A percentile compares a stretch with the other conserved stretches of the same genome.
These are phyloP conservation scores for Nematodospora valgi DNA, from an alignment of 805 yeast species.

Conservation along the genomic window DNA sequence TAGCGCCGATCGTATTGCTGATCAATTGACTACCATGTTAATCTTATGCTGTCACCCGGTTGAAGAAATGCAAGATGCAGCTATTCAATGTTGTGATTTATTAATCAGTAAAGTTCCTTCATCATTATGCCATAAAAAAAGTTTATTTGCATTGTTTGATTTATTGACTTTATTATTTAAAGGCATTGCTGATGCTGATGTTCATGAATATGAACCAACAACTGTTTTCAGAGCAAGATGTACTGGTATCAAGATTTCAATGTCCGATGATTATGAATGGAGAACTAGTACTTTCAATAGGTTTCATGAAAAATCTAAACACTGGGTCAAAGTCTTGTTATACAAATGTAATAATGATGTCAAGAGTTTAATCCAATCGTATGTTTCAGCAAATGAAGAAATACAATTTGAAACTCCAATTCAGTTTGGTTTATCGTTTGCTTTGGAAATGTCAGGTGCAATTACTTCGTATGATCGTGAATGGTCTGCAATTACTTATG, in stretches of 20 bases:
- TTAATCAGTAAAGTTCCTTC: slow-evolving; percentile 70
- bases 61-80: slow-evolving; percentile 69
- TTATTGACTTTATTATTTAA: slow-evolving; percentile 72
- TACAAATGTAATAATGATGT: slow-evolving; percentile 65
- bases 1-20: slow-evolving; percentile 53
- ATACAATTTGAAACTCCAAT: slow-evolving; percentile 28
- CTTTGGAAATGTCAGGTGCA: slow-evolving; percentile 81
- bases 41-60: slow-evolving; percentile 77
- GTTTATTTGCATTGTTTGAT: slow-evolving; percentile 79
- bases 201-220: slow-evolving; percentile 82
- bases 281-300: slow-evolving; percentile 63
- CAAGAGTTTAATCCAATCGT: slow-evolving; percentile 74
- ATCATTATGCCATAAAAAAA: slow-evolving; percentile 66
- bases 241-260: slow-evolving; percentile 48
- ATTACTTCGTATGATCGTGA: slow-evolving; percentile 68
- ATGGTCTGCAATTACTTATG: slow-evolving; percentile 44
- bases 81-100: slow-evolving; percentile 70
- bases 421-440: slow-evolving; percentile 84
- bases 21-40: slow-evolving; percentile 66
- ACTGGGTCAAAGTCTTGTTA: slow-evolving; percentile 65
- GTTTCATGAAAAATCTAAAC: slow-evolving; percentile 54
- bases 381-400: slow-evolving; percentile 50
- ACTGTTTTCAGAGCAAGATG: slow-evolving; percentile 50
- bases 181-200: slow-evolving; percentile 78
- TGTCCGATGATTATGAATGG: slow-evolving; percentile 77